These are phyloP conservation scores for Licmophora abbreviata DNA, from an alignment of 108 stramenopile species.

Conservation along the genomic window DNA sequence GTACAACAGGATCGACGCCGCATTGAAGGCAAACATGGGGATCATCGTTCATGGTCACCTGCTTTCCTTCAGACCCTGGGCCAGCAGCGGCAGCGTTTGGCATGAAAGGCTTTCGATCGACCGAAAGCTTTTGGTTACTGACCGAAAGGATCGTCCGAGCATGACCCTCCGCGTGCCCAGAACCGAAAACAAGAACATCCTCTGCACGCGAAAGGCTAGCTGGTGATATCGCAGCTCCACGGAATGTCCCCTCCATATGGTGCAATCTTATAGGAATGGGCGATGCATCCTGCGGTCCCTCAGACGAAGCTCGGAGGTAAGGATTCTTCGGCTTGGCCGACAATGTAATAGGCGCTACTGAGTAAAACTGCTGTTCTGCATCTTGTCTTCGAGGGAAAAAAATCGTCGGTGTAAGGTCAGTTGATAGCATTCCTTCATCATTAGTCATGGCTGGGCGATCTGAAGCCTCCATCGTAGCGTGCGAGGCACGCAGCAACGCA, in stretches of 20 bases:
- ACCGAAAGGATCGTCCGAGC: too few species aligned
- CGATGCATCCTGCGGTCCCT: neutral
- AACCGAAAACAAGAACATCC: neutral
- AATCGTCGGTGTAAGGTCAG: too few species aligned
- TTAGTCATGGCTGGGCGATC: too few species aligned
- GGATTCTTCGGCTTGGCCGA: neutral
- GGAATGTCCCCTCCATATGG: neutral
- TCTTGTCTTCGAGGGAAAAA: too few species aligned
- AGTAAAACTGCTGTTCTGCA: neutral
- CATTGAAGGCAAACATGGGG: conserved; percentile 10
- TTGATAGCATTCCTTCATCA: too few species aligned
- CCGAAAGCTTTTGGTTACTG: too few species aligned
- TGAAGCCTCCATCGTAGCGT: too few species aligned
- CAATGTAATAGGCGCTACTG: neutral
- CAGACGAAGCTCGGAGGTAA: neutral
- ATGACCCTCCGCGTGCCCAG: neutral
- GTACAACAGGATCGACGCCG: conserved; percentile 28
- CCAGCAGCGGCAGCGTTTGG: conserved; percentile 8
- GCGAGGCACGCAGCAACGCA: too few species aligned
- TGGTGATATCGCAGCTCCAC: neutral
- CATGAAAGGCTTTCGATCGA: neutral
- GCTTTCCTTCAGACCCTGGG: conserved; percentile 12
- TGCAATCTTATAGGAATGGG: neutral
- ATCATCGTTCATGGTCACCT: conserved; percentile 9
- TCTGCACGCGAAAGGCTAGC: neutral